Evolutionary conservation across 768 basidiomycete species (phyloP), one percentile per base, ranked within the genome.

Genomic region (Podaxis sp.): DNA sequence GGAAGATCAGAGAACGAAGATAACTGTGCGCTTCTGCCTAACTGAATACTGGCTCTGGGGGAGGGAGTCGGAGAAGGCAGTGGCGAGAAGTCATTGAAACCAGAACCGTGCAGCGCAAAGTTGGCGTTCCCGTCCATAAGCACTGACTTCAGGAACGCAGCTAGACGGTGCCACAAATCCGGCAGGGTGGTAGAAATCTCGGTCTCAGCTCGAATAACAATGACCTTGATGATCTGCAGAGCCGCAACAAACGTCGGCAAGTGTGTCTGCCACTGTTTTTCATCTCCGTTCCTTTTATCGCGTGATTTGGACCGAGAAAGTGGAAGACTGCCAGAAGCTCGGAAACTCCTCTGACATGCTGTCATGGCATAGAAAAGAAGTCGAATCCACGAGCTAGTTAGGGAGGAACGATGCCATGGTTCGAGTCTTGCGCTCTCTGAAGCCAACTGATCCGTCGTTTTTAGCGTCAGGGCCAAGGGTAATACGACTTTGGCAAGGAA

Each of bases 161-260:
- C 83, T n/a, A 91, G 63, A n/a, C 85, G 79, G 19, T 76, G 72
- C 90, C 90, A 93, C 19, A 88, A 75, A 11, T 83, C 84, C 15
- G 85, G 82, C 9, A 87, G 68, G 37, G 77, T 71, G 0, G 73
- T 71, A 2, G 85, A 84, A 15, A 92, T 74, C 52, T 90, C 89
- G 19, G 77, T 75, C 53, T 83, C 82, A 0, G 83, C 89, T 17
- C 87, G 84, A 52, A 91, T 73, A 15, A 90, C 66, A 65, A 91
- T 81, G 33, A 84, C 74, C 68, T 92, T 92, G 66, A 92, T 73
- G 15, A 88, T 78, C 70, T 91, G 90, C 25, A 92, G 68, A 0
- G 84, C 82, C 0, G 84, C 75, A 54, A 84, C 75, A 52, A 80
- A 76, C 3, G 76, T 73, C 27, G 81, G 75, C 46, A 82, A 68